Evolutionary conservation across 176 grass and related monocot species (phyloP).

Genomic region (Oryza punctata): DNA sequence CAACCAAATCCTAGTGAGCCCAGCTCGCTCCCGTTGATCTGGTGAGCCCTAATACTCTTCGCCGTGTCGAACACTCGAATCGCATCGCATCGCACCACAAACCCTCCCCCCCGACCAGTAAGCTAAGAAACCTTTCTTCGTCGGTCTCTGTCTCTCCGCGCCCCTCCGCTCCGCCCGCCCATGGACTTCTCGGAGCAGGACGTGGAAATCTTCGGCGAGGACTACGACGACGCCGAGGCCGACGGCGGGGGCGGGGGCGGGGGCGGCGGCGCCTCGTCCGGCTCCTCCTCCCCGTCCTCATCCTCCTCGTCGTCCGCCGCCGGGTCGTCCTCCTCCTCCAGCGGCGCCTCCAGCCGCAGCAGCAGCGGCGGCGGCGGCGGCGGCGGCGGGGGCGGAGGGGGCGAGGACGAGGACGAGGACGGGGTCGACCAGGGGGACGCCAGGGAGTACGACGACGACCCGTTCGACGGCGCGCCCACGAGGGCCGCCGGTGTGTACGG

Average conservation of each 20-base stretch:
- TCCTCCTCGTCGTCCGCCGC: conserved; percentile 81
- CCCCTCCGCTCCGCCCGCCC: no score
- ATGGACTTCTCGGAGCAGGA: conserved; percentile 91
- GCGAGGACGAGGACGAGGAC: conserved; percentile 43
- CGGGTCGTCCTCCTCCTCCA: conserved; percentile 60
- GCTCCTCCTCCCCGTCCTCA: conserved; percentile 76
- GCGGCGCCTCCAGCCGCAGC: conserved; percentile 56
- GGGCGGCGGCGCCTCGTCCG: conserved; percentile 68
- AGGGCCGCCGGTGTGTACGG: conserved; percentile 23
- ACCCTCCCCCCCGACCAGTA: background rate
- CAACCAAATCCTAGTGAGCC: no score
- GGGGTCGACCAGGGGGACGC: conserved; percentile 45
- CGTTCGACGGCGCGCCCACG: conserved; percentile 29
- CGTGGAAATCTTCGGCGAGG: conserved; percentile 70
- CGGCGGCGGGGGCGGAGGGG: conserved; percentile 33
- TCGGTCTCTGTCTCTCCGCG: background rate
- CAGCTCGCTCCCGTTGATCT: background rate
- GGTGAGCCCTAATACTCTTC: background rate
- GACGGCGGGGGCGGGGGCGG: conserved; percentile 46
- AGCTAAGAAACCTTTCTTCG: conserved; percentile 18
- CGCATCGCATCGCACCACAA: conserved; percentile 20
- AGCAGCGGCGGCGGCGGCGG: conserved; percentile 53
- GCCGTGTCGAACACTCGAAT: conserved; percentile 25
- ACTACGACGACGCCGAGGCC: conserved; percentile 41
- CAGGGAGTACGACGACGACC: conserved; percentile 55